phyloP scores from a whole-genome alignment of 2,329 filamentous ascomycete genomes.

The Fusarium tanahbumbuense region DNA sequence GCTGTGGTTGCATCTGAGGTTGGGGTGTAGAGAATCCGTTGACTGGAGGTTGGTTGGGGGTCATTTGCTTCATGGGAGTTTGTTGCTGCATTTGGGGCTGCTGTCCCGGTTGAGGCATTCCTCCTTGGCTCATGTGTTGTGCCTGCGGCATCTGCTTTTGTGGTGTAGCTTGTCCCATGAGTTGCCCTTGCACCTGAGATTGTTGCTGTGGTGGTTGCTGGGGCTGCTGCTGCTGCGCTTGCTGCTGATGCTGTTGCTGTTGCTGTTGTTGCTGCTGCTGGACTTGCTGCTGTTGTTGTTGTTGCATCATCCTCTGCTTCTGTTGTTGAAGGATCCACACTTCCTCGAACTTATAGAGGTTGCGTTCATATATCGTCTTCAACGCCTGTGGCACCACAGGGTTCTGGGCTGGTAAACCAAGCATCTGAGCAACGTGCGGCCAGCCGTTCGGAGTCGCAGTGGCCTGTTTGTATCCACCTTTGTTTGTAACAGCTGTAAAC shows the following conservation, averaged over 20 bases:
- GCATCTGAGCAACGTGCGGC: slow-evolving; percentile 74
- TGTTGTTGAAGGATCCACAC: slow-evolving; percentile 69
- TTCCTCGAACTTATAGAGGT: slow-evolving; percentile 81
- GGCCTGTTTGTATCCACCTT: slow-evolving; percentile 82
- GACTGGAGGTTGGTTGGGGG: slow-evolving; percentile 52
- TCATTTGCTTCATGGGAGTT: slow-evolving; percentile 58
- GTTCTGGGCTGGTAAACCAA: slow-evolving; percentile 72
- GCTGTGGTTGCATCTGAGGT: slow-evolving; percentile 42
- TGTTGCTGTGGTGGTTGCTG: slow-evolving; percentile 42
- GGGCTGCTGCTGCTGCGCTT: slow-evolving; percentile 44
- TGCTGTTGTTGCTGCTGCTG: slow-evolving; percentile 54
- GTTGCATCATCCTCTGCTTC: slow-evolving; percentile 64
- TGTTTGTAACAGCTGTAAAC: slow-evolving; percentile 78
- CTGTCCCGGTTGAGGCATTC: slow-evolving; percentile 51
- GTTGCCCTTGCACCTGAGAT: slow-evolving; percentile 47
- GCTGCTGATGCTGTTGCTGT: background rate
- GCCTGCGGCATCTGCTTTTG: slow-evolving; percentile 52
- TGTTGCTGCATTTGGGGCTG: slow-evolving; percentile 49
- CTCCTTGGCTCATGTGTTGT: slow-evolving; percentile 50
- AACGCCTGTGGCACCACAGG: slow-evolving; percentile 77
- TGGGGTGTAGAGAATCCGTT: slow-evolving; percentile 55
- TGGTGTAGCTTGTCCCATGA: slow-evolving; percentile 46
- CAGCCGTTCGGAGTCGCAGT: slow-evolving; percentile 77
- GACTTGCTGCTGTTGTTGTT: slow-evolving; percentile 57
- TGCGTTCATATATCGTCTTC: slow-evolving; percentile 78